Conservation (phyloP, 1,139 yeast genomes). For the Blastobotrys raffinosifermentans region DNA sequence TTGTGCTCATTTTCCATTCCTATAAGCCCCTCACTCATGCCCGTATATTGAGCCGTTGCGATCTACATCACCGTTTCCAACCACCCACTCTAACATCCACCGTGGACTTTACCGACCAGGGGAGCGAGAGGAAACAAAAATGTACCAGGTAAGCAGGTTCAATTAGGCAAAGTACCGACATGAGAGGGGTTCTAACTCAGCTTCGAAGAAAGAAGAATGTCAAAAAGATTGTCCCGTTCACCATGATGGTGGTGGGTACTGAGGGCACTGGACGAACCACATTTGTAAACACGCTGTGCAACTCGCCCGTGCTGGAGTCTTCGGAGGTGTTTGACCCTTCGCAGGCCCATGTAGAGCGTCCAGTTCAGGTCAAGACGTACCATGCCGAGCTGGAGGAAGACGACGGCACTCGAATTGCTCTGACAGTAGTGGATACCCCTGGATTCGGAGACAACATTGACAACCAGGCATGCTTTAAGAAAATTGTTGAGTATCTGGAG, state of each 20-base stretch:
- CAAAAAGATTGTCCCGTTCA: conserved; percentile 77
- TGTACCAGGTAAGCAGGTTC: no score
- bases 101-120: no score
- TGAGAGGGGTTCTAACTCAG: conserved; percentile 6
- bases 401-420: conserved; percentile 28
- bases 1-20: no score
- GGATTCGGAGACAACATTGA: conserved; percentile 74
- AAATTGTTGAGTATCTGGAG: conserved; percentile 68
- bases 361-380: conserved; percentile 43
- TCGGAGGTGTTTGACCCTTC: conserved; percentile 36
- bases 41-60: no score
- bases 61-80: no score
- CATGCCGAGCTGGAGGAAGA: conserved; percentile 41
- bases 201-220: conserved; percentile 65
- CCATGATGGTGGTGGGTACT: conserved; percentile 67
- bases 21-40: no score
- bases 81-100: no score
- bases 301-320: conserved; percentile 51
- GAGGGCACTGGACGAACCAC: conserved; percentile 77
- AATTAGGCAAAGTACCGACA: no score
- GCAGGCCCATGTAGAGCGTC: conserved; percentile 42
- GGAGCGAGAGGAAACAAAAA: no score
- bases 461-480: conserved; percentile 60
- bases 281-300: conserved; percentile 76
- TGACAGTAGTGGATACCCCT: conserved; percentile 70